phyloP scores from a whole-genome alignment of 495 filamentous ascomycete species.

The Penicillium daleae region DNA sequence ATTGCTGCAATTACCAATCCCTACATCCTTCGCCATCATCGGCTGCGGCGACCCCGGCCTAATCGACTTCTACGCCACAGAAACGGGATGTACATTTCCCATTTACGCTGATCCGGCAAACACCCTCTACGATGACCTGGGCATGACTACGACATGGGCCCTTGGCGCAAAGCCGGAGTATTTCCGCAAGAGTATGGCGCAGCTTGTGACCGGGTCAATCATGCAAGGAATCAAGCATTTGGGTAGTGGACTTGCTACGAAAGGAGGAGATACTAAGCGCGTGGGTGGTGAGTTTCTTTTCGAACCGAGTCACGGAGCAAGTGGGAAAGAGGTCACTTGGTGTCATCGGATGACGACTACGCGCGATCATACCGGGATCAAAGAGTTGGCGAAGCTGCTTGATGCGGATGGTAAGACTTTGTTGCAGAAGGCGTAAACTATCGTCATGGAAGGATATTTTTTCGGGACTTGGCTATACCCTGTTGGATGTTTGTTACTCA shows the following conservation, averaged over 20 bases:
- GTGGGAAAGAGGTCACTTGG: conserved; percentile 70
- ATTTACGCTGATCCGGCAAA: conserved; percentile 79
- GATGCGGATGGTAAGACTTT: conserved; percentile 28
- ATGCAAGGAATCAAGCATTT: conserved; percentile 61
- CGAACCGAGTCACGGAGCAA: conserved; percentile 42
- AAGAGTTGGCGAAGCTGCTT: conserved; percentile 62
- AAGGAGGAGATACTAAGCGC: conserved; percentile 69
- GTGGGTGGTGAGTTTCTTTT: conserved; percentile 87
- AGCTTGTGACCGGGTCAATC: conserved; percentile 51
- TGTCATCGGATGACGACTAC: conserved; percentile 84
- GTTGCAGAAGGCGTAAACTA: background rate
- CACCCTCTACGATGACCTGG: conserved; percentile 70
- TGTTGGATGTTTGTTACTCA: background rate
- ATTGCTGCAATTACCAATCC: conserved; percentile 48
- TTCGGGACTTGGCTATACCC: background rate
- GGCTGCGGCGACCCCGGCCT: conserved; percentile 78
- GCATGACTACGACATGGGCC: conserved; percentile 67
- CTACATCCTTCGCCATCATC: conserved; percentile 71
- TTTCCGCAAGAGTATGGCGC: conserved; percentile 54
- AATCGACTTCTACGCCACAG: conserved; percentile 67
- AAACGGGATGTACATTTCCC: conserved; percentile 72
- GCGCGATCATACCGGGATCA: conserved; percentile 74
- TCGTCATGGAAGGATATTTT: background rate
- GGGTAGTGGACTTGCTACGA: conserved; percentile 54
- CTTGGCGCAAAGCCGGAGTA: conserved; percentile 71